Conservation (phyloP, 768 basidiomycete genomes). For the Cystobasidium ongulense region DNA sequence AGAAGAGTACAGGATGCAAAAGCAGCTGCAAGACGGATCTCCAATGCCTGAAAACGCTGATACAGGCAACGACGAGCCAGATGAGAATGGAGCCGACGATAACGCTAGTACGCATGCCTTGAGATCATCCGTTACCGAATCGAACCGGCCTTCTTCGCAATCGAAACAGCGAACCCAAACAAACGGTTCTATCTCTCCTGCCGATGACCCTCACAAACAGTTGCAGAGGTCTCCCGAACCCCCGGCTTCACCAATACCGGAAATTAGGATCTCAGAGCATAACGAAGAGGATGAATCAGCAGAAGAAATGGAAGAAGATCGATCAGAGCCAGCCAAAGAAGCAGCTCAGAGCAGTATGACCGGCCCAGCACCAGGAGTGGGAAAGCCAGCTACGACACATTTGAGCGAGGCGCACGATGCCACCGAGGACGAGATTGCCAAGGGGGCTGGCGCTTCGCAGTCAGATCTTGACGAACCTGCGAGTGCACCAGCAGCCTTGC, state of each 20-base stretch:
- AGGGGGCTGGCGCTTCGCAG: slow-evolving; percentile 33
- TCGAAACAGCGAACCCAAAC: not conserved
- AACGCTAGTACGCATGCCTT: slow-evolving; percentile 43
- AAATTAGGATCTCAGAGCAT: slow-evolving; percentile 24
- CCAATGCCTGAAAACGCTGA: slow-evolving; percentile 43
- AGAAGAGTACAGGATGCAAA: slow-evolving; percentile 97
- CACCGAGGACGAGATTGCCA: slow-evolving; percentile 35
- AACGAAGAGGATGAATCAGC: slow-evolving; percentile 30
- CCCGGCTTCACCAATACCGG: slow-evolving; percentile 24
- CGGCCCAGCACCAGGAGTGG: slow-evolving; percentile 3
- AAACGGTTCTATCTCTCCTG: slow-evolving; percentile 13
- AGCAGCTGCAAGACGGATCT: slow-evolving; percentile 45
- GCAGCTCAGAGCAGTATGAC: slow-evolving; percentile 19
- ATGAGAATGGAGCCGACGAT: slow-evolving; percentile 38
- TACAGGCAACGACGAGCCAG: slow-evolving; percentile 38
- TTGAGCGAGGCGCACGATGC: slow-evolving; percentile 48
- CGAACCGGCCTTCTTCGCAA: not conserved
- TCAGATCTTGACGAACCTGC: slow-evolving; percentile 36
- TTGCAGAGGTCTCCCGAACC: slow-evolving; percentile 12
- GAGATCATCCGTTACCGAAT: slow-evolving; percentile 40
- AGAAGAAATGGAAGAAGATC: not conserved
- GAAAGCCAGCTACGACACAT: slow-evolving; percentile 2
- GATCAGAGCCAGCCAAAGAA: not conserved
- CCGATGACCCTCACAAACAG: not conserved
- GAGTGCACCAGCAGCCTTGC: not conserved